These are phyloP conservation scores for Boletus rubescentipes DNA, from an alignment of 768 basidiomycete species.

Conservation along the genomic window DNA sequence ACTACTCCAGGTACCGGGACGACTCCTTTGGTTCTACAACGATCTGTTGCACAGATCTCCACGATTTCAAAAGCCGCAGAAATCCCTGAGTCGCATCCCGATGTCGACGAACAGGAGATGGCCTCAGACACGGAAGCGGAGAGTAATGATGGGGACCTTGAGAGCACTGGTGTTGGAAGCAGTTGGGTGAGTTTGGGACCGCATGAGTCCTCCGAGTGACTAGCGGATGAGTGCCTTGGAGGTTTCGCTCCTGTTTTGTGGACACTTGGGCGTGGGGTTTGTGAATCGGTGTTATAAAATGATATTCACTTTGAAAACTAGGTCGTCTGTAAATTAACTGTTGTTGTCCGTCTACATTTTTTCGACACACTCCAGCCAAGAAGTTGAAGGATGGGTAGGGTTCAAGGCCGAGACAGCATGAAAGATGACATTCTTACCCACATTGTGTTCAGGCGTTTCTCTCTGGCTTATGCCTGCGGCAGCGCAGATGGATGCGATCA, in stretches of 20 bases:
- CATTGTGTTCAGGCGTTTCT: constrained; percentile 45
- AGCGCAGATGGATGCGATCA: constrained; percentile 44
- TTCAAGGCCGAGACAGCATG: neutral
- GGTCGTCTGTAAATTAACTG: constrained; percentile 11
- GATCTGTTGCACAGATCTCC: constrained; percentile 2
- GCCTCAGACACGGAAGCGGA: constrained; percentile 70
- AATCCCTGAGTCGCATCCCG: constrained; percentile 8
- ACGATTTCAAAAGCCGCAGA: constrained; percentile 12
- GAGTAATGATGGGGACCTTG: constrained; percentile 57
- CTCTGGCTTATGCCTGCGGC: constrained; percentile 69
- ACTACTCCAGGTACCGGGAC: constrained; percentile 4
- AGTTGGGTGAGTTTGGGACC: constrained; percentile 69
- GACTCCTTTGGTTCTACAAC: constrained; percentile 1
- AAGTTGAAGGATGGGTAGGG: constrained; percentile 22
- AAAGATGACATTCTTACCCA: neutral
- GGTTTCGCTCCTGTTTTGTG: neutral
- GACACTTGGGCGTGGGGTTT: neutral
- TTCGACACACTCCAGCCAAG: neutral
- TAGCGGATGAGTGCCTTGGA: neutral
- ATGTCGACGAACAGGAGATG: constrained; percentile 37
- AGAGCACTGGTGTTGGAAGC: constrained; percentile 47
- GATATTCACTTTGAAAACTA: neutral
- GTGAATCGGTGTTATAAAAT: neutral
- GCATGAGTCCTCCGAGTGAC: constrained; percentile 22
- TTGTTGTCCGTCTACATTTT: neutral